Base-by-base conservation (phyloP, 768 basidiomycete genomes). In the Dacryopinax spathularia region DNA sequence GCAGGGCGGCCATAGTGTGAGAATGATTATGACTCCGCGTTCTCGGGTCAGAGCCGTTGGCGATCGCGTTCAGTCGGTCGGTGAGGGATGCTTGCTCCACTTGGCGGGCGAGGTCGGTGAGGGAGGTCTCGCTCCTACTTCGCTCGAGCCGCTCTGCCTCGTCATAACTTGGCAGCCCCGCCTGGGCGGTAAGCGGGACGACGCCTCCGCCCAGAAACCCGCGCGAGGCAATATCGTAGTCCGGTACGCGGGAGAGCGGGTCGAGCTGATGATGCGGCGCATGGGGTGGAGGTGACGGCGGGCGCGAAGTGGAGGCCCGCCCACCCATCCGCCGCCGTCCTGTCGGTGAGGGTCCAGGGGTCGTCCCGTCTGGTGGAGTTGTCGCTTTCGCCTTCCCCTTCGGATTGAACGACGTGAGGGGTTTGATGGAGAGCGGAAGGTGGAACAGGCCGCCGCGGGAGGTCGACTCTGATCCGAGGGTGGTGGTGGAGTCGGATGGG, bases 171-270 rank as follows among this genome's bases (percentile, higher is more conserved):
- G 94, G 94, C 68, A 95, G 71, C 5, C 88, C 91, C 29, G 77
- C 78, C 77, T 86, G 79, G 68, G 87, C 86, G 69, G 80, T 80
- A 70, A 92, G 73, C 16, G 95, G 92, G 10, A 88, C 85, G n/a
- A 94, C 86, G 4, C 93, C 92, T 2, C 81, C 82, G 6, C 93
- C 93, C 29, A 94, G 79, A 74, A 94, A 95, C 5, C 92, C 93
- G 15, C 87, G 78, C 65, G 86, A 84, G 1, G 94, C 91, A 48
- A 89, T 80, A 20, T 80, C 80, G 73, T 98, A 98, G 67, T 89
- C 84, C 1, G 95, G 95, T 18, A 96, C 78, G 62, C 89, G 77
- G 80, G 83, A 67, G 81, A 88, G 69, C 83, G 85, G 71, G 33
- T 74, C 71, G 60, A 69, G 63, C 2, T 65, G 43, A 33, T 65